Evolutionary conservation across 2,329 filamentous ascomycete genomes (phyloP).

Genomic region (Botrytis fragariae): DNA sequence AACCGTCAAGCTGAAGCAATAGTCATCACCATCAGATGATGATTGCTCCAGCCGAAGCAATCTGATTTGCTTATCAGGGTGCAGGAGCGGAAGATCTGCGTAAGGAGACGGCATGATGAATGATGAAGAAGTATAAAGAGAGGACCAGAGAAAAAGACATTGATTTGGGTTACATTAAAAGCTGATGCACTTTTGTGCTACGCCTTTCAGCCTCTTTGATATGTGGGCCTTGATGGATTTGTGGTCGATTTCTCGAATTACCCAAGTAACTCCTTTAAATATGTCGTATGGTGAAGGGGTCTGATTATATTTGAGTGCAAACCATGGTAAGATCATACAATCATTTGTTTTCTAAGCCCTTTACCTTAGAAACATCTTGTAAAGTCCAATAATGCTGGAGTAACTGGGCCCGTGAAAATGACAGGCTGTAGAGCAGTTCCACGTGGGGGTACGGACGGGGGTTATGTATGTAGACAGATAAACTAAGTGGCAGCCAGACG

Average conservation of each 20-base stretch:
- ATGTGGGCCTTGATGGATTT: neutral
- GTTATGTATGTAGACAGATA: neutral
- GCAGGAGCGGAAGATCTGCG: neutral
- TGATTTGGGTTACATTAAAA: neutral
- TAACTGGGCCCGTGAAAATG: neutral
- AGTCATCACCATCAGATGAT: neutral
- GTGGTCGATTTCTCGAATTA: neutral
- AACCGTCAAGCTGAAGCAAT: conserved; percentile 3
- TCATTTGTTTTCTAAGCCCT: neutral
- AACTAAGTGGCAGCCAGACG: neutral
- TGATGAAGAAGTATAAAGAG: neutral
- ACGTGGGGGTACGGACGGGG: neutral
- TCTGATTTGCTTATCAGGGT: conserved; percentile 1
- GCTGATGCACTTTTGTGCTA: neutral
- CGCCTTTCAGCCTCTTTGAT: conserved; percentile 6
- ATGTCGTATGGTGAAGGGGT: neutral
- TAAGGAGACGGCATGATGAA: conserved; percentile 7
- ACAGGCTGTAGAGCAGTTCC: neutral
- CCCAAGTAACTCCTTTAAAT: neutral
- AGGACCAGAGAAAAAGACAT: neutral
- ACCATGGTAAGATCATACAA: neutral
- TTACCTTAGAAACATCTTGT: too few species aligned
- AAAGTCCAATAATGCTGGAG: neutral
- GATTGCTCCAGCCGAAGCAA: conserved; percentile 6
- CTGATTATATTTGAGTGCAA: neutral